Conservation (phyloP, 345 rosid genomes). For the Citrus cavaleriei region DNA sequence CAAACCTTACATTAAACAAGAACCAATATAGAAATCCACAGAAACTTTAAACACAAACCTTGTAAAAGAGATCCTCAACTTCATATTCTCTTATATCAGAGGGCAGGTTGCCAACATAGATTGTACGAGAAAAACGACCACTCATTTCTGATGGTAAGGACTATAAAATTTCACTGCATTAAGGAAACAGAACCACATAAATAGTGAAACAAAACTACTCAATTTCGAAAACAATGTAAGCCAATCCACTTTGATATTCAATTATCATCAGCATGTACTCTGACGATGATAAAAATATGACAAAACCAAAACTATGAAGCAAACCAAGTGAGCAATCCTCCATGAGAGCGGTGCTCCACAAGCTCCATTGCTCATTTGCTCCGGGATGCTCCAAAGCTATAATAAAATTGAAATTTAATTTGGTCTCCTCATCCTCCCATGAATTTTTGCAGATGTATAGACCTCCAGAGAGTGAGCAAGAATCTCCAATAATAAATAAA, state of each 20-base stretch:
- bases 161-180: slow-evolving; percentile 33
- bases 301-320: slow-evolving; percentile 45
- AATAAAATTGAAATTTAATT: slow-evolving; percentile 51
- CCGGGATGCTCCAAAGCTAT: slow-evolving; percentile 88
- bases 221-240: slow-evolving; percentile 9
- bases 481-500: slow-evolving; percentile 59
- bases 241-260: slow-evolving; percentile 25
- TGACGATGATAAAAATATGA: slow-evolving; percentile 25
- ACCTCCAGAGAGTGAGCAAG: slow-evolving; percentile 65
- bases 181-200: slow-evolving; percentile 22
- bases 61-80: slow-evolving; percentile 91
- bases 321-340: slow-evolving; percentile 81
- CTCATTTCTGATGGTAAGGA: slow-evolving; percentile 58
- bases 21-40: not conserved
- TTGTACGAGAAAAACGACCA: slow-evolving; percentile 93
- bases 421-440: slow-evolving; percentile 59
- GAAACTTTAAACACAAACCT: slow-evolving; percentile 45
- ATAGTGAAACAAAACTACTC: slow-evolving; percentile 15
- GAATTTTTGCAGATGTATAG: slow-evolving; percentile 51
- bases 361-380: slow-evolving; percentile 84
- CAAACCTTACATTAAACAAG: not conserved
- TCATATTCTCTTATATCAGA: slow-evolving; percentile 80
- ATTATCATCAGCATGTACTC: slow-evolving; percentile 32
- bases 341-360: slow-evolving; percentile 89
- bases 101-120: slow-evolving; percentile 97